Conservation (phyloP, 2,329 filamentous ascomycete genomes). For the Exutisphaerella laricina region DNA sequence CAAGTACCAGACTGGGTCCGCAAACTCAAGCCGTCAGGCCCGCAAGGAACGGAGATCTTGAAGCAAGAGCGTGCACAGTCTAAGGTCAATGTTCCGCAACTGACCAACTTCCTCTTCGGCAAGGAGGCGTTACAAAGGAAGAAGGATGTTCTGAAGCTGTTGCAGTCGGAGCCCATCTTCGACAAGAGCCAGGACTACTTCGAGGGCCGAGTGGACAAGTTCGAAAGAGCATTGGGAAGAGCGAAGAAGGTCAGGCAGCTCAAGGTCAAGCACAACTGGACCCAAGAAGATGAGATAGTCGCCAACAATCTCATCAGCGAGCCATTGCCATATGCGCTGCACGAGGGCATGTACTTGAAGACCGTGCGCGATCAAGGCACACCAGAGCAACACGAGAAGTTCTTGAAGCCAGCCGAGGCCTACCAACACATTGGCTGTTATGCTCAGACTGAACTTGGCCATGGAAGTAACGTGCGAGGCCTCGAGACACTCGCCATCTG, state of each 20-base stretch:
- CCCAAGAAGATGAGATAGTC: slow-evolving; percentile 54
- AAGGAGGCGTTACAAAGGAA: slow-evolving; percentile 58
- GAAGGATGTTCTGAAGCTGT: slow-evolving; percentile 56
- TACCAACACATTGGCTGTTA: slow-evolving; percentile 75
- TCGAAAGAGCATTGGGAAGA: slow-evolving; percentile 63
- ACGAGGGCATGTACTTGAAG: slow-evolving; percentile 64
- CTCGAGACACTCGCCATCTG: slow-evolving; percentile 69
- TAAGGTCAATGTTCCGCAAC: slow-evolving; percentile 59
- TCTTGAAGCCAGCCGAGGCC: slow-evolving; percentile 61
- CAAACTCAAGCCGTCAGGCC: slow-evolving; percentile 58
- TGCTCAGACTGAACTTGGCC: slow-evolving; percentile 73
- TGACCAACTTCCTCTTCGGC: slow-evolving; percentile 65
- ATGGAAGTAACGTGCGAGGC: slow-evolving; percentile 70
- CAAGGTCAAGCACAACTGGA: slow-evolving; percentile 62
- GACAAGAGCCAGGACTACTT: slow-evolving; percentile 77
- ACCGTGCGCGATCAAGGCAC: slow-evolving; percentile 67
- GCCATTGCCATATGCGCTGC: slow-evolving; percentile 67
- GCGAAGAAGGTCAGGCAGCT: slow-evolving; percentile 66
- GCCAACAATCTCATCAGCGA: slow-evolving; percentile 68
- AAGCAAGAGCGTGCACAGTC: slow-evolving; percentile 62
- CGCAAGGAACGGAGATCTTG: slow-evolving; percentile 65
- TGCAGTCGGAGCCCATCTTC: slow-evolving; percentile 64
- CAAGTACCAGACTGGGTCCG: slow-evolving; percentile 59
- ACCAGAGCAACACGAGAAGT: slow-evolving; percentile 66
- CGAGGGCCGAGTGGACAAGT: slow-evolving; percentile 61